Evolutionary conservation across 1,284 basidiomycete species (phyloP), one percentile per base, ranked within the genome.

Genomic region (Microbotryum scabiosae): DNA sequence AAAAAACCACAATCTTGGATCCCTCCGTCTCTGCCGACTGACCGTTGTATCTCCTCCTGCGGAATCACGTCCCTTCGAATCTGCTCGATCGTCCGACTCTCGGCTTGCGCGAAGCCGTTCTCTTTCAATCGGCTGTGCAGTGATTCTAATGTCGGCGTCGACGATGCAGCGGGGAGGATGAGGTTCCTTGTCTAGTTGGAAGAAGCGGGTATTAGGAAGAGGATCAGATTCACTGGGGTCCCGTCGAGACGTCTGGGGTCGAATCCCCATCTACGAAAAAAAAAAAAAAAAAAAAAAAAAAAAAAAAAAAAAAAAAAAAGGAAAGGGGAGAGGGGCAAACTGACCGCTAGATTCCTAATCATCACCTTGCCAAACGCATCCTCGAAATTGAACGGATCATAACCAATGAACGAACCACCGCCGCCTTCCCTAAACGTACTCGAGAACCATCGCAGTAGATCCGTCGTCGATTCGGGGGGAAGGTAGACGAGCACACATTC

Each of bases 401-500:
- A 96, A 14, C 90, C 80, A 10, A 91, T 75, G 21, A 63, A 51
- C 0, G 61, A 20, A 58, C 41, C 8, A 25, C 57, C 21, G 60
- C 75, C 76, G 3, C 71, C 68, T 28, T 65, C 50, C 1, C 55
- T 50, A 58, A 85, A 85, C 62, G 80, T 80, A 53, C 81, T 76
- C 1, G 81, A 78, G 71, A 92, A 91, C 86, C 87, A 92, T 44
- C 77, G 73, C 6, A 94, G 77, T n/a, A 94, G 73, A 0, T 77
- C 76, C 26, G 79, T 76, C 0, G 85, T 85, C 4, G 80, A 78
- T 6, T 75, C 71, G 0, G 87, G 83, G 0, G 78, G 71, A 82
- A 96, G 86, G 75, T 97, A 97, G n/a, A 84, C 88, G 61, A 94
- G 81, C 4, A 96, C 87, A 69, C 92, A 94, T 78, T 97, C 92